Evolutionary conservation across 768 basidiomycete genomes (phyloP).

Genomic region (Infundibulicybe gibba): DNA sequence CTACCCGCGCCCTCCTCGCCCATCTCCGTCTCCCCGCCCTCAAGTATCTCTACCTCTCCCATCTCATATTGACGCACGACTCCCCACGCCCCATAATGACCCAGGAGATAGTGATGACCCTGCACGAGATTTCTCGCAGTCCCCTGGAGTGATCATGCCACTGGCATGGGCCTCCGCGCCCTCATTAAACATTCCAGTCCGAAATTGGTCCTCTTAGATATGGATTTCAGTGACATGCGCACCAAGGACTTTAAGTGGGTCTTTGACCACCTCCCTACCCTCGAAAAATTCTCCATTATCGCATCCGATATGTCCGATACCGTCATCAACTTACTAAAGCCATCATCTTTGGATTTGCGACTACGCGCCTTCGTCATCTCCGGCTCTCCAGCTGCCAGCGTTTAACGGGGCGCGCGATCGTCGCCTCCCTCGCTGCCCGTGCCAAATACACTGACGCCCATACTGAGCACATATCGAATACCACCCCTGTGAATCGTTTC

Average conservation of each 20-base stretch:
- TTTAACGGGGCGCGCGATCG: conserved; percentile 54
- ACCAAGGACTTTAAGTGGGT: conserved; percentile 76
- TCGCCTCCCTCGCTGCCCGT: conserved; percentile 48
- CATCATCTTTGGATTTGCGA: conserved; percentile 34
- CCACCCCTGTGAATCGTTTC: too few relatives aligned
- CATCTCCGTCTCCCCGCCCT: conserved; percentile 60
- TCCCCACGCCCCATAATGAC: conserved; percentile 37
- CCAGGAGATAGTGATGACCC: conserved; percentile 76
- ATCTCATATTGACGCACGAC: conserved; percentile 57
- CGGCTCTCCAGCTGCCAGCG: conserved; percentile 61
- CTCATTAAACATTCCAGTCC: conserved; percentile 61
- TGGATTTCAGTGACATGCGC: conserved; percentile 82
- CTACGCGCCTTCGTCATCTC: conserved; percentile 48
- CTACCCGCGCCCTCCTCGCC: conserved; percentile 62
- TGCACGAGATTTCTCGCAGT: conserved; percentile 69
- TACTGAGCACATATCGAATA: too few relatives aligned
- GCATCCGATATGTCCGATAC: conserved; percentile 81
- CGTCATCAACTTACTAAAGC: conserved; percentile 59
- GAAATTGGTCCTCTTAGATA: conserved; percentile 61
- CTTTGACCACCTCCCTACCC: conserved; percentile 48
- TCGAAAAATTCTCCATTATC: conserved; percentile 69
- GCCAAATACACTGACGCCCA: conserved; percentile 31
- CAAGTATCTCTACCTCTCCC: conserved; percentile 55
- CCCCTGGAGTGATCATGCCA: conserved; percentile 76
- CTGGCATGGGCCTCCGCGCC: conserved; percentile 74